Evolutionary conservation across 768 basidiomycete genomes (phyloP), one percentile per base, ranked within the genome.

Genomic region (Suillus sp.): DNA sequence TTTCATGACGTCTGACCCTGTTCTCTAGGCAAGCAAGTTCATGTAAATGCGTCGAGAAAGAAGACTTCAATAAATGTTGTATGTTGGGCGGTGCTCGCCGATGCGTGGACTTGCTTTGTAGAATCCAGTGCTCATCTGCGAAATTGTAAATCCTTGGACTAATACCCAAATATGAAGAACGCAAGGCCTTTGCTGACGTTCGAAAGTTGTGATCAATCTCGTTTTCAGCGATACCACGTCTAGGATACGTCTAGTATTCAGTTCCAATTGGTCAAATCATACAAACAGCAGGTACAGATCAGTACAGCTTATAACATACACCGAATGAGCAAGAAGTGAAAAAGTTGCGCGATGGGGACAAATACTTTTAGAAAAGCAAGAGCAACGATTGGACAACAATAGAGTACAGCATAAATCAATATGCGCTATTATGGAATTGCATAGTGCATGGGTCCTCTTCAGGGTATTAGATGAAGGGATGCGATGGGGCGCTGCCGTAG

Each of bases 1-100:
- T 34, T 25, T 42, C 16, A 58, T 32, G 16, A 4, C 27, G 9
- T 34, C 30, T 40, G 40, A 61, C 20, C 30, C 37, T 27, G 27
- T 43, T n/a, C 10, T 63, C 22, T 45, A 77, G 77, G 76, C 76
- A 2, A 71, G 70, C 56, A 76, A 76, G 48, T 75, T 76, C 62
- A 63, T 74, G 59, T 75, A 57, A 69, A 34, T 37, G 18, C 13
- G 13, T 40, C 11, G 9, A 27, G 59, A 32, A 34, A 30, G 57
- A 62, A 58, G 27, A 32, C 5, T 18, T 30, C 11, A 5, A 38
- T 14, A 61, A 37, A 10, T 34, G 25, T 42, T 37, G 9, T 62
- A 61, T 37, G 9, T 25, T 61, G 27, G 35, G 35, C 10, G 6
- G 54, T 61, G 4, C 34, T 7, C 1, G 20, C 54, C 27, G 13